Conservation (phyloP, 2,329 filamentous ascomycete species). For the Paecilomyces variotii region DNA sequence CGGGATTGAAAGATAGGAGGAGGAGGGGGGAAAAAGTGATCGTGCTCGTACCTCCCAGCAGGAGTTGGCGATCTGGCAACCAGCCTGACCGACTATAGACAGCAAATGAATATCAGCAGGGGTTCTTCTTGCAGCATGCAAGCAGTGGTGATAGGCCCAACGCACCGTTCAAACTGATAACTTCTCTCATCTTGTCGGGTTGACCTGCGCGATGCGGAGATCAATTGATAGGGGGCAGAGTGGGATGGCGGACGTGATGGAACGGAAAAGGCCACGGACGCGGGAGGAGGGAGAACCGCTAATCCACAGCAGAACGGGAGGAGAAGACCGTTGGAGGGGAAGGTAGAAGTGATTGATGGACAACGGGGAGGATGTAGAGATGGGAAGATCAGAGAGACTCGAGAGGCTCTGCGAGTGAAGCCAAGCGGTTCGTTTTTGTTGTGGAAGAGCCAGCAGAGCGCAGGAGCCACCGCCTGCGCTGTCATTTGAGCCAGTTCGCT, state of each 20-base stretch:
- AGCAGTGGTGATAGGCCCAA: conserved; percentile 8
- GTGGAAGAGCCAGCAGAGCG: conserved; percentile 1
- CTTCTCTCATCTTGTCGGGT: conserved; percentile 85
- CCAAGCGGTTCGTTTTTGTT: conserved; percentile 9
- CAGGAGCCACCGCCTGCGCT: conserved; percentile 6
- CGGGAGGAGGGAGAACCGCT: background rate
- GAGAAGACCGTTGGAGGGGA: background rate
- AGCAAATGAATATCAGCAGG: conserved; percentile 29
- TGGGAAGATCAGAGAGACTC: background rate
- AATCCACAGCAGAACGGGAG: background rate
- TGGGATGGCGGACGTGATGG: conserved; percentile 4
- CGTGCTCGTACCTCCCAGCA: conserved; percentile 88
- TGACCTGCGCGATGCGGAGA: conserved; percentile 2
- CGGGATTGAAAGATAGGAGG: background rate
- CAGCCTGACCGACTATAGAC: conserved; percentile 88
- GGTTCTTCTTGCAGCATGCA: conserved; percentile 1
- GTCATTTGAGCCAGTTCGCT: conserved; percentile 4
- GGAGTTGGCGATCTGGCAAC: conserved; percentile 99
- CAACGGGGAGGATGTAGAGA: conserved; percentile 1
- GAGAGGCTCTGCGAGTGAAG: background rate
- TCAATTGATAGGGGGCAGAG: background rate
- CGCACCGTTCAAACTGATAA: conserved; percentile 98
- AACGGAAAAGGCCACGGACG: conserved; percentile 2
- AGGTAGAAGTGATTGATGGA: background rate
- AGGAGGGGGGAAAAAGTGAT: background rate